Evolutionary conservation across 331 rosid genomes (phyloP), one percentile per base, ranked within the genome.

Genomic region (Rhamnella rubrinervis): DNA sequence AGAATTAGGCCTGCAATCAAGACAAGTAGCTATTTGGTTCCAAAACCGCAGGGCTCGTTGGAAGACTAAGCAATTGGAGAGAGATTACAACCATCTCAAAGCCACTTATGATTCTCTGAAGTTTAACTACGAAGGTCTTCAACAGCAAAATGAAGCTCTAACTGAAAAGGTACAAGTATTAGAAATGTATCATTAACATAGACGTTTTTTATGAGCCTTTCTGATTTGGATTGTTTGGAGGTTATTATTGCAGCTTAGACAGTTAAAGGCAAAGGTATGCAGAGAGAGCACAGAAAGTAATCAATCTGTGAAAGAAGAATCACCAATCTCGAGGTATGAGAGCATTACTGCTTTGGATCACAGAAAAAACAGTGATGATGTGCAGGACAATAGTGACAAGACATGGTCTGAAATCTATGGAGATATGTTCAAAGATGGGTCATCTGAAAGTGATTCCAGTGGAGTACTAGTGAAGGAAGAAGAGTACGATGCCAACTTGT

Each of bases 41-140:
- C 88, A 86, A 59, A 86, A 83, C 63, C 88, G 88, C 37, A 66
- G 90, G 59, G 87, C 87, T 16, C 85, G 85, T 17, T 85, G 85
- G 85, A 85, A 82, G 68, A 72, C 85, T 0, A 83, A 83, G 82
- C 85, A 80, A 49, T 66, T 83, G 72, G 86, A 86, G 78, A 78
- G 79, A 68, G 88, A 86, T 63, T 81, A 80, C 63, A 60, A 71
- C 55, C 14, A 71, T n/a, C 81, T 86, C 19, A 83, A 75, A 74
- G 56, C 81, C 19, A 64, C 61, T 39, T 83, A 72, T 57, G 84
- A 83, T 59, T 49, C 81, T 31, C 69, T 85, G 28, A 85, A 75
- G 56, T 56, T 77, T n/a, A 51, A 76, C 57, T 77, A 39, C 40
- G 78, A 69, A 18, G 47, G 59, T 55, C 87, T 83, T 75, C 84